phyloP scores from a whole-genome alignment of 176 grass and related monocot genomes.

The Cenchrus americanus region DNA sequence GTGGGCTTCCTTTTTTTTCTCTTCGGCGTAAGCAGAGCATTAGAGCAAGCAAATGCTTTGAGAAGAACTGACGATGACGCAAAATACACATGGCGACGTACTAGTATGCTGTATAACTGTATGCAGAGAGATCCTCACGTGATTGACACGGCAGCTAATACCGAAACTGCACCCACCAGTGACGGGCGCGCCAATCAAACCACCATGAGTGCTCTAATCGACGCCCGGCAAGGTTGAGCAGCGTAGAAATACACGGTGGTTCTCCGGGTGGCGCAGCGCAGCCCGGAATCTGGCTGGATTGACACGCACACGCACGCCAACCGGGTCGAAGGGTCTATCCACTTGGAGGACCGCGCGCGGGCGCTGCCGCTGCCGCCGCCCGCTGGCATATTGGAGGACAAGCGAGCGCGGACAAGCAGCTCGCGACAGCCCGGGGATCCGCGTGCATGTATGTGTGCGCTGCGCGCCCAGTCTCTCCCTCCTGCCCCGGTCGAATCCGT shows the following conservation, averaged over 20 bases:
- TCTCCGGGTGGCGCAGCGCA: not conserved
- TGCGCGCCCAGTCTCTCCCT: not conserved
- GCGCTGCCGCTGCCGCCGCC: not conserved
- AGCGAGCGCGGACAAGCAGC: constrained; percentile 23
- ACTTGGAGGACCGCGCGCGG: constrained; percentile 32
- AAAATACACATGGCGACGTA: too few relatives aligned
- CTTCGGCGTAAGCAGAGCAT: too few relatives aligned
- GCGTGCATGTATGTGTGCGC: constrained; percentile 25
- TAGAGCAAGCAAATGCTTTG: too few relatives aligned
- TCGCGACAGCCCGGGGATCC: not conserved
- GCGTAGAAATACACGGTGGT: constrained; percentile 1
- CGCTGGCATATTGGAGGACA: constrained; percentile 6
- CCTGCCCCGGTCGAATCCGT: constrained; percentile 18
- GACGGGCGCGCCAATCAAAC: constrained; percentile 14
- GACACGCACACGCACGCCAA: too few relatives aligned
- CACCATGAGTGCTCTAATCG: constrained; percentile 1
- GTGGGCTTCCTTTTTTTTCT: too few relatives aligned
- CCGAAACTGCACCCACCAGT: not conserved
- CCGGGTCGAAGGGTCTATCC: not conserved
- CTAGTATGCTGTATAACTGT: too few relatives aligned
- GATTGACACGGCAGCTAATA: constrained; percentile 10
- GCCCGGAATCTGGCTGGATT: constrained; percentile 11
- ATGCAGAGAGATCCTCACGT: too few relatives aligned
- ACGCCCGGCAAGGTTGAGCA: not conserved
- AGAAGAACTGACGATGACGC: too few relatives aligned